phyloP scores from a whole-genome alignment of 23 red algal species.

The Cyanidiococcus yangmingshanensis region DNA sequence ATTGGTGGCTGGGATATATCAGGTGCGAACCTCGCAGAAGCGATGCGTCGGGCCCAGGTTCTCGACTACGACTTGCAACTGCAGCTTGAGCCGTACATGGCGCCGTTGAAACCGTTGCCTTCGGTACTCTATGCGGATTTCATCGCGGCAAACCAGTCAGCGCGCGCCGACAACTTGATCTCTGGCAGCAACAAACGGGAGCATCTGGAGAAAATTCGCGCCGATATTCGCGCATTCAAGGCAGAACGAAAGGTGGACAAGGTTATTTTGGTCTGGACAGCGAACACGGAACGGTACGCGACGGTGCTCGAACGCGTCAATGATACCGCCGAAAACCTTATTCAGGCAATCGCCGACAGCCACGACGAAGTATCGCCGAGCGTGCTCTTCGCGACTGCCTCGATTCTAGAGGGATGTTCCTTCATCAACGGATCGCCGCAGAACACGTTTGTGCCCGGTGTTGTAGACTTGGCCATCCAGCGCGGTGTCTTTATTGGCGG shows the following conservation, averaged over 20 bases:
- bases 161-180: conserved; percentile 75
- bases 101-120: conserved; percentile 46
- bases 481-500: conserved; percentile 79
- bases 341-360: conserved; percentile 48
- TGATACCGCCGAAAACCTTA: conserved; percentile 73
- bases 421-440: conserved; percentile 97
- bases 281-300: conserved; percentile 89
- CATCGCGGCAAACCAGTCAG: conserved; percentile 86
- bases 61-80: conserved; percentile 88
- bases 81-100: conserved; percentile 56
- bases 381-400: conserved; percentile 89
- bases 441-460: conserved; percentile 98
- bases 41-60: conserved; percentile 69
- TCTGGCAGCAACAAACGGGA: conserved; percentile 62
- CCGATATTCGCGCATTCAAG: conserved; percentile 81
- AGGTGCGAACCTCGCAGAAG: conserved; percentile 57
- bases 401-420: conserved; percentile 83
- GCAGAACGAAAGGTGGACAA: conserved; percentile 50
- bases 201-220: conserved; percentile 63
- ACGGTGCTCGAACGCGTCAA: conserved; percentile 70
- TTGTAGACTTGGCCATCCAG: conserved; percentile 61
- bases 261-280: conserved; percentile 96
- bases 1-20: conserved; percentile 96
- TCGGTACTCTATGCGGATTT: conserved; percentile 85
- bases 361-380: conserved; percentile 78